phyloP scores from a whole-genome alignment of 805 yeast genomes.

The Lachancea meyersii region DNA sequence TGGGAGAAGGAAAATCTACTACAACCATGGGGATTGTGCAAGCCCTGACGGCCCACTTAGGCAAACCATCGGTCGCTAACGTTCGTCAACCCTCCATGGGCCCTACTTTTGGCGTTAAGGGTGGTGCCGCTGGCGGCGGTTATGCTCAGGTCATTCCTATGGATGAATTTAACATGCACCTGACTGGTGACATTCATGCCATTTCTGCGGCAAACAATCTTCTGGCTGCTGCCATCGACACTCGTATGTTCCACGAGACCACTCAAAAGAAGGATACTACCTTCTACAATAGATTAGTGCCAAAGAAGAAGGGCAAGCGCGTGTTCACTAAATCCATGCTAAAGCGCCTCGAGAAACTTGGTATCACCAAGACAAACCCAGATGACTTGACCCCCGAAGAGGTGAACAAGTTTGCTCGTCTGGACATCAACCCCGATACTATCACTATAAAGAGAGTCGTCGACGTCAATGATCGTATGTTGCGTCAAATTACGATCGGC shows the following conservation, averaged over 20 bases:
- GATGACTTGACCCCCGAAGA: conserved; percentile 75
- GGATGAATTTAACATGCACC: conserved; percentile 97
- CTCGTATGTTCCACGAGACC: conserved; percentile 91
- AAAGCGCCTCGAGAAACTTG: conserved; percentile 68
- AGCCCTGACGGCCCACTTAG: conserved; percentile 87
- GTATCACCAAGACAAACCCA: conserved; percentile 76
- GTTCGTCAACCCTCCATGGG: conserved; percentile 99
- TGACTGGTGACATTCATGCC: conserved; percentile 97
- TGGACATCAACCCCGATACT: conserved; percentile 83
- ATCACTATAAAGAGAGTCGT: conserved; percentile 91
- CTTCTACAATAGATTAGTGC: conserved; percentile 79
- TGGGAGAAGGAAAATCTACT: conserved; percentile 97
- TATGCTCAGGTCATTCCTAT: conserved; percentile 96
- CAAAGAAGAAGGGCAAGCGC: conserved; percentile 74
- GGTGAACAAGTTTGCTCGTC: conserved; percentile 64
- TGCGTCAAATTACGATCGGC: conserved; percentile 85
- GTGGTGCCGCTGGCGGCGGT: conserved; percentile 99
- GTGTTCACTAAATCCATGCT: conserved; percentile 73
- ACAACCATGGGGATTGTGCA: conserved; percentile 96
- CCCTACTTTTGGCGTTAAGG: conserved; percentile 97
- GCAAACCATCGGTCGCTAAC: conserved; percentile 79
- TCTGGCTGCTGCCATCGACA: conserved; percentile 93
- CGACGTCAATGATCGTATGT: conserved; percentile 87
- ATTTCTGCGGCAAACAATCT: conserved; percentile 89
- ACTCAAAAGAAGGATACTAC: conserved; percentile 75